Evolutionary conservation across 2,329 filamentous ascomycete genomes (phyloP).

Genomic region (Lizonia empirigonia): DNA sequence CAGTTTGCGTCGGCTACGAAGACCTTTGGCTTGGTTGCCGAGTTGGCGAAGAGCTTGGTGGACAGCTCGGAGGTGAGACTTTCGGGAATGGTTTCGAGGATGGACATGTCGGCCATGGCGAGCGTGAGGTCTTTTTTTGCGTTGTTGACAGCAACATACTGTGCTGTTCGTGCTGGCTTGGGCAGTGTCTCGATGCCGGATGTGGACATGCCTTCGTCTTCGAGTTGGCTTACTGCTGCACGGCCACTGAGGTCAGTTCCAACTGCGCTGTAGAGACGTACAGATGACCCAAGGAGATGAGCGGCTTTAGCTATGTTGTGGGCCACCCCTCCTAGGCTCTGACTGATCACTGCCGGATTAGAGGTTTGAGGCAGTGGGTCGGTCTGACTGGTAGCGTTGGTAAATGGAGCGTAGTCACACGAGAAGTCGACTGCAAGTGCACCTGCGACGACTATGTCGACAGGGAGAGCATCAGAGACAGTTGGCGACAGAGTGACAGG

Average conservation of each 20-base stretch:
- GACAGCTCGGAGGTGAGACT: conserved; percentile 22
- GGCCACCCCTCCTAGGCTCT: conserved; percentile 88
- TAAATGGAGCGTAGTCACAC: conserved; percentile 72
- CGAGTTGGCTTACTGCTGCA: conserved; percentile 70
- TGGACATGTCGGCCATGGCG: conserved; percentile 95
- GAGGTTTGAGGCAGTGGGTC: conserved; percentile 73
- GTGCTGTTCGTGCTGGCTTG: conserved; percentile 71
- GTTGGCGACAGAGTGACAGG: not conserved
- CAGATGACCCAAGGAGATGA: conserved; percentile 68
- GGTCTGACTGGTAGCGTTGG: conserved; percentile 45
- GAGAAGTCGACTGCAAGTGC: conserved; percentile 86
- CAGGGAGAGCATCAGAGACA: conserved; percentile 5
- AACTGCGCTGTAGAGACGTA: conserved; percentile 79
- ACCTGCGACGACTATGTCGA: conserved; percentile 84
- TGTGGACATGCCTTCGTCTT: conserved; percentile 67
- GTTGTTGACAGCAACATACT: conserved; percentile 92
- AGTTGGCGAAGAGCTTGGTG: conserved; percentile 17
- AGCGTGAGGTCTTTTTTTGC: conserved; percentile 80
- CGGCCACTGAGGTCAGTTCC: conserved; percentile 80
- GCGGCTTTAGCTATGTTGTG: conserved; percentile 89
- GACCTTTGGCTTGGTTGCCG: conserved; percentile 64
- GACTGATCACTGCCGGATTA: conserved; percentile 79
- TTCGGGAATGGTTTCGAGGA: conserved; percentile 62
- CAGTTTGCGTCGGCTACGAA: conserved; percentile 89
- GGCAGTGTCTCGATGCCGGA: conserved; percentile 60